Percentiles rank a stretch among this genome's conserved stretches.
Conservation (phyloP, 305 asterid genomes). For the Solanum aculeatissimum region DNA sequence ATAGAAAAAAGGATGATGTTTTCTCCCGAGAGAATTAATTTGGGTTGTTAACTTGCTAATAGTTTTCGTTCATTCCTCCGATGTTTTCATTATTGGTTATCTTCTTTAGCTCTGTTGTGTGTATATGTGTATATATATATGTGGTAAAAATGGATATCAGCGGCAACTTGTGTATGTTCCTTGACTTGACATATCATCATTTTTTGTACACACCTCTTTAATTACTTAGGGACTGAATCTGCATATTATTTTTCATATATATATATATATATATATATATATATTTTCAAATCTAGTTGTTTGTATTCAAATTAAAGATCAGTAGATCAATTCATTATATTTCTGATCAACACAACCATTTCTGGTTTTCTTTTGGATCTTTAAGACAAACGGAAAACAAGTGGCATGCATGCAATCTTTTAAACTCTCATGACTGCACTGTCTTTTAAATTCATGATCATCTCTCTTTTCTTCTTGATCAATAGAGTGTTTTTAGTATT, state of each 20-base stretch:
- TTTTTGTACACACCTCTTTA: neutral
- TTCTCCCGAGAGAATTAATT: neutral
- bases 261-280: too few species aligned
- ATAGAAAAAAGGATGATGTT: neutral
- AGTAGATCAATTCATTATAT: too few species aligned
- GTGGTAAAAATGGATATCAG: neutral
- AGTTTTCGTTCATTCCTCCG: neutral
- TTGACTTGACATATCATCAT: neutral
- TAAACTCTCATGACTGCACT: neutral
- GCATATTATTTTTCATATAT: too few species aligned
- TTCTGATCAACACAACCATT: neutral
- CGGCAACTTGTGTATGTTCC: neutral
- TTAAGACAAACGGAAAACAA: neutral
- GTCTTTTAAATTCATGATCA: neutral
- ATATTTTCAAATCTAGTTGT: too few species aligned
- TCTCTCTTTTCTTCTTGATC: neutral
- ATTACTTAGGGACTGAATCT: neutral
- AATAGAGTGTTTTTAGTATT: too few species aligned
- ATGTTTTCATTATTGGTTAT: neutral
- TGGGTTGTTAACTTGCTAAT: neutral
- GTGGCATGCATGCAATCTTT: neutral
- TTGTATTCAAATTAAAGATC: too few species aligned
- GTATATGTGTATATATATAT: neutral
- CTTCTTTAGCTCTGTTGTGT: neutral
- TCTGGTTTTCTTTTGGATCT: neutral